Evolutionary conservation across 768 basidiomycete genomes (phyloP), one percentile per base, ranked within the genome.

Genomic region (Piloderma croceum): DNA sequence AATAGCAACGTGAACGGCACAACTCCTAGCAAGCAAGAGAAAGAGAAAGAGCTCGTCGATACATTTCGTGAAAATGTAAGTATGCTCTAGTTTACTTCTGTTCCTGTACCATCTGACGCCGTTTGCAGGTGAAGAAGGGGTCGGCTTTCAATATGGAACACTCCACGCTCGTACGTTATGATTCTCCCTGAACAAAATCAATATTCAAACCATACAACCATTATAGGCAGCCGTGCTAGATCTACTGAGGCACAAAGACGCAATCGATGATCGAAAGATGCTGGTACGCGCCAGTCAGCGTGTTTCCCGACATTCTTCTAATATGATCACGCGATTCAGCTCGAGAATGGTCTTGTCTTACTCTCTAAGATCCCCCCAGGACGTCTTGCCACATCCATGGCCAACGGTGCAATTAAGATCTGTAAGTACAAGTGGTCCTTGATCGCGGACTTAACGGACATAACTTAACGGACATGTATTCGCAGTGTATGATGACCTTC

Each of bases 401-500:
- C n/a, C n/a, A n/a, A n/a, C n/a, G n/a, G n/a, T n/a, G n/a, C n/a
- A n/a, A n/a, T n/a, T n/a, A n/a, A n/a, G n/a, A n/a, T n/a, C n/a
- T n/a, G n/a, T n/a, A n/a, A n/a, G n/a, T n/a, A n/a, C n/a, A n/a
- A n/a, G n/a, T n/a, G n/a, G n/a, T n/a, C n/a, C n/a, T n/a, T n/a
- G n/a, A n/a, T n/a, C n/a, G n/a, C n/a, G n/a, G n/a, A n/a, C n/a
- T n/a, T n/a, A n/a, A n/a, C n/a, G n/a, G n/a, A n/a, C n/a, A n/a
- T n/a, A n/a, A n/a, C n/a, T n/a, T n/a, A n/a, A n/a, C n/a, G n/a
- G n/a, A n/a, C n/a, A n/a, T n/a, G n/a, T n/a, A 25, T 46, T 12
- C 17, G 2, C 48, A 89, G 86, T 88, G 42, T 90, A 89, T 58
- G 77, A 83, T 47, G 90, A 92, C 58, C 73, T 94, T 12, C 60